Base-by-base conservation (phyloP, 2,329 filamentous ascomycete genomes). In the Plectosphaerella plurivora region DNA sequence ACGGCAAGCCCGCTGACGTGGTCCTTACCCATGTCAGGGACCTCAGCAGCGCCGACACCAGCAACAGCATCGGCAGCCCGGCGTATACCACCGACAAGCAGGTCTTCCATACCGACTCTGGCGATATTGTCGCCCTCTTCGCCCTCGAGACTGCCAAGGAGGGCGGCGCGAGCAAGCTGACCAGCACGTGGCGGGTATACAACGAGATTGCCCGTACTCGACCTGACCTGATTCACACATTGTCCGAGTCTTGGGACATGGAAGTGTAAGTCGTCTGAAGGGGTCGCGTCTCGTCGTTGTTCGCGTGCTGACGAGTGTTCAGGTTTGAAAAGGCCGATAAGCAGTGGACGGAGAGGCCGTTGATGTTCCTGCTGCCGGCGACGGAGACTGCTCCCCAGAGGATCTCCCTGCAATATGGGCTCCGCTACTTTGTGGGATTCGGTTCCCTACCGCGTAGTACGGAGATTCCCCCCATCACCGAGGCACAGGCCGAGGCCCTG, bases 11-110 rank as follows among this genome's bases (percentile, higher is more conserved):
- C 0, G 75, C 75, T 1, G 78, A 81, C 45, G 76, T 81, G 0
- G 75, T 82, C 5, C 63, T 83, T 2, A 70, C 74, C 3, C 84
- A 87, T 55, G 82, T 88, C 66, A 87, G 82, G 62, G 83, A 88
- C 56, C 68, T 88, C 8, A 72, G 65, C 2, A 14, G 15, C 14
- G 61, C 69, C 3, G 58, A 64, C 12, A 63, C 67, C 15, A 50
- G 58, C 3, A 52, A 54, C 1, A 61, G 66, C 11, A 84, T 85
- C 46, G 80, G 81, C 3, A 74, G 76, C 1, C 81, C 81, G 0
- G 79, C 81, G 0, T 84, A 83, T 62, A 84, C 81, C 0, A 71
- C 77, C 0, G 81, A 85, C 51, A 83, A 82, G 60, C 82, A 82
- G 61, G 75, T 78, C 5, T 86, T 86, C 59, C 84, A 86, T 62